phyloP scores from a whole-genome alignment of 371 early-diverging fungal species.

The Enteropsectra breve region DNA sequence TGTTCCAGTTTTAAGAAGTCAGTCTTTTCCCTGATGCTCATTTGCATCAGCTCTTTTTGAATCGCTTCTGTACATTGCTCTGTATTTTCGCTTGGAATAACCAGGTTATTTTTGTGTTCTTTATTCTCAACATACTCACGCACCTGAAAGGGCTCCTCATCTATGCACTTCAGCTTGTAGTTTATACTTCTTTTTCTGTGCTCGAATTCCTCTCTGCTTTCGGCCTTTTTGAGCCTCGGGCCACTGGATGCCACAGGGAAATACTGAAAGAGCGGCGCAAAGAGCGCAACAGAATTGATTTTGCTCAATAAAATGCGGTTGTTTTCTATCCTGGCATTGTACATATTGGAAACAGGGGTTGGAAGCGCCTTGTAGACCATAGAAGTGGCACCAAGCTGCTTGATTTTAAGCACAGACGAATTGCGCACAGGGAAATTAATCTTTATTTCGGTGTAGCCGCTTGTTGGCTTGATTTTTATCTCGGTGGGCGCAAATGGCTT shows the following conservation, averaged over 20 bases:
- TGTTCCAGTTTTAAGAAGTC: conserved; percentile 32
- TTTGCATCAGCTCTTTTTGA: not conserved
- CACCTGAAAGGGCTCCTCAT: conserved; percentile 27
- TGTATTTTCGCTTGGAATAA: not conserved
- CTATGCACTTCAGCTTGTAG: conserved; percentile 36
- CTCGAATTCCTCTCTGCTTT: conserved; percentile 51
- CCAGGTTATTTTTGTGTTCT: not conserved
- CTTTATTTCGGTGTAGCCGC: conserved; percentile 3
- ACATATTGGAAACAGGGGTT: not conserved
- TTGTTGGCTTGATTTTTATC: conserved; percentile 14
- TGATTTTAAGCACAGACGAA: conserved; percentile 6
- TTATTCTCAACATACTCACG: not conserved
- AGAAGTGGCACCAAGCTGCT: not conserved
- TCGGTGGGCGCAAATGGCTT: not conserved
- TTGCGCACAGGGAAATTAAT: conserved; percentile 8
- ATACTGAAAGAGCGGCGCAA: conserved; percentile 5
- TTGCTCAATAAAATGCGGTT: not conserved
- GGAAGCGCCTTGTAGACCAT: not conserved
- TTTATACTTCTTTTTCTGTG: conserved; percentile 49
- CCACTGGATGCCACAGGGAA: not conserved
- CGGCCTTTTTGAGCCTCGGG: conserved; percentile 35
- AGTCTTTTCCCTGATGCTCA: not conserved
- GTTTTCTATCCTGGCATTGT: not conserved
- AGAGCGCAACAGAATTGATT: conserved; percentile 2
- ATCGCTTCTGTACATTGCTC: not conserved